These are phyloP conservation scores for Didymella keratinophila DNA, from an alignment of 2,329 filamentous ascomycete genomes.

Conservation along the genomic window DNA sequence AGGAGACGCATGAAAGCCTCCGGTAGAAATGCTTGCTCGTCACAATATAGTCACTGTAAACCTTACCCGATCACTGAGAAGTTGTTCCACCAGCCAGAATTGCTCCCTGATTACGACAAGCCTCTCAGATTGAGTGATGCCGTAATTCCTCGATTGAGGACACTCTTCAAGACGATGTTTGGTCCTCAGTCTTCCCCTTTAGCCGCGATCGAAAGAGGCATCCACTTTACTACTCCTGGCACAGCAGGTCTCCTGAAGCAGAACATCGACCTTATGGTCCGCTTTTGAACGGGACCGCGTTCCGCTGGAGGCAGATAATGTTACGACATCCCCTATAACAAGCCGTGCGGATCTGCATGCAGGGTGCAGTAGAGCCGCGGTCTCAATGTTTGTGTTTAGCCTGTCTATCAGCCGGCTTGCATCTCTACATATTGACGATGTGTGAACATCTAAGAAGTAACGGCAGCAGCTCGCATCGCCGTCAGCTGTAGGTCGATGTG, in stretches of 20 bases:
- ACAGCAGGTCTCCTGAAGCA: neutral
- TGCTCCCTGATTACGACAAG: neutral
- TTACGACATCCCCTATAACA: too few relatives aligned
- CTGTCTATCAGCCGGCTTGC: constrained; percentile 38
- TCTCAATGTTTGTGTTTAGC: constrained; percentile 41
- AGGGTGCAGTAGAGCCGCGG: constrained; percentile 38
- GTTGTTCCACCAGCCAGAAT: neutral
- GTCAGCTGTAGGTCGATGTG: neutral
- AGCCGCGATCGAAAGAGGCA: neutral
- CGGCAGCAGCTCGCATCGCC: neutral
- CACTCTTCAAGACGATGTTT: neutral
- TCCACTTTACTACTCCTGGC: neutral
- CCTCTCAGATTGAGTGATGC: neutral
- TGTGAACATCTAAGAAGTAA: neutral
- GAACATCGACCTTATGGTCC: neutral
- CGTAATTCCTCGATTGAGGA: neutral
- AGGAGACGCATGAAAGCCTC: neutral
- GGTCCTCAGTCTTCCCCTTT: constrained; percentile 8
- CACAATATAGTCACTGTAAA: constrained; percentile 3
- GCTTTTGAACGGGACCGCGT: neutral
- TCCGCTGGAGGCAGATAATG: neutral
- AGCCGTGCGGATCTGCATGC: constrained; percentile 22
- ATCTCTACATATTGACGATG: constrained; percentile 1
- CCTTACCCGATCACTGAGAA: neutral
- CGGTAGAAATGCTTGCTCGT: constrained; percentile 6